phyloP scores from a whole-genome alignment of 805 yeast species.

The Grigorovia humatica region DNA sequence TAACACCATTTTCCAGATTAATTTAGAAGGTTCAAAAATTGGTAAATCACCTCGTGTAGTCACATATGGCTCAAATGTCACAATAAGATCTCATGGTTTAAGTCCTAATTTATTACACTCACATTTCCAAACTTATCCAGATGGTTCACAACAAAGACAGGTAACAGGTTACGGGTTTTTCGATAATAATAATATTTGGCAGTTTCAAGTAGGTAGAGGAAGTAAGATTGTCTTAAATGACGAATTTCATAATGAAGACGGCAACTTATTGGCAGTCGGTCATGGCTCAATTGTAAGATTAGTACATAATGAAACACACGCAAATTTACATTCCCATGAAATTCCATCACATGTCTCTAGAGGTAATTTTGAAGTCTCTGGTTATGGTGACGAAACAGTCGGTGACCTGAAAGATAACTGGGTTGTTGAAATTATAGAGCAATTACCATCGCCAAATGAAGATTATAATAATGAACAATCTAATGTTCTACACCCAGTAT shows the following conservation, averaged over 20 bases:
- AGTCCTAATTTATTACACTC: constrained; percentile 70
- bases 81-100: constrained; percentile 54
- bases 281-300: constrained; percentile 57
- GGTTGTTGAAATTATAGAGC: constrained; percentile 60
- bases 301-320: constrained; percentile 49
- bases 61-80: constrained; percentile 39
- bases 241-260: constrained; percentile 12
- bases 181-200: constrained; percentile 64
- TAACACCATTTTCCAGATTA: constrained; percentile 83
- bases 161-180: constrained; percentile 69
- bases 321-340: constrained; percentile 64
- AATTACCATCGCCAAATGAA: constrained; percentile 31
- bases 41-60: constrained; percentile 61
- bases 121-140: constrained; percentile 62
- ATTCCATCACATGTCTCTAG: constrained; percentile 52
- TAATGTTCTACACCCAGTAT: constrained; percentile 58
- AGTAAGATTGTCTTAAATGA: constrained; percentile 28
- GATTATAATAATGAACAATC: constrained; percentile 36
- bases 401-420: constrained; percentile 75
- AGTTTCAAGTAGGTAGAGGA: constrained; percentile 39
- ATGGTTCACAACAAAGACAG: constrained; percentile 70
- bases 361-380: constrained; percentile 52
- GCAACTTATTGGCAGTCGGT: constrained; percentile 26
- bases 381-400: constrained; percentile 53
- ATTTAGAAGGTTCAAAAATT: constrained; percentile 58